Evolutionary conservation across 805 yeast species (phyloP).

Genomic region (Cyberlindnera saturnus): DNA sequence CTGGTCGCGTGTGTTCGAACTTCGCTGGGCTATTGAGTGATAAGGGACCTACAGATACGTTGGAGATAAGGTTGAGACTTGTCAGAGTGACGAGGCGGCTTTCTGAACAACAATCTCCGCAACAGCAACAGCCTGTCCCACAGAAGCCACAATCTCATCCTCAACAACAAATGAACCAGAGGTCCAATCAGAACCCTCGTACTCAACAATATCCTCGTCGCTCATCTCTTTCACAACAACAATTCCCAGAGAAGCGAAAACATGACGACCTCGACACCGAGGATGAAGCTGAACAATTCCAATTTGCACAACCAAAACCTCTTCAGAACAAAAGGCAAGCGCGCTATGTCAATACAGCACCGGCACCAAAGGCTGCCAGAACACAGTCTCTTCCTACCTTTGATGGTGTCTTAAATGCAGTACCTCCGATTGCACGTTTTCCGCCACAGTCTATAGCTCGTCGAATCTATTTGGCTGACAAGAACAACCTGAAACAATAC

Average conservation of each 20-base stretch:
- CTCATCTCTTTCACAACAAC: conserved; percentile 5
- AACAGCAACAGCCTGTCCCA: conserved; percentile 5
- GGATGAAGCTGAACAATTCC: conserved; percentile 14
- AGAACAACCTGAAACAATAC: conserved; percentile 11
- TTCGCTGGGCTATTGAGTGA: conserved; percentile 37
- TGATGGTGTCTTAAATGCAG: conserved; percentile 11
- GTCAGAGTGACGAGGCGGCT: conserved; percentile 17
- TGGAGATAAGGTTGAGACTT: conserved; percentile 51
- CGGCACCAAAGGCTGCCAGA: conserved; percentile 41
- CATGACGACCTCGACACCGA: conserved; percentile 16
- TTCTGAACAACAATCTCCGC: conserved; percentile 7
- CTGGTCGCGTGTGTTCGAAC: conserved; percentile 52
- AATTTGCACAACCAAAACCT: conserved; percentile 14
- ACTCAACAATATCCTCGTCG: conserved; percentile 6
- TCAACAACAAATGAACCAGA: conserved; percentile 1
- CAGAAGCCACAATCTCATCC: conserved; percentile 3
- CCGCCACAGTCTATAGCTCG: conserved; percentile 24
- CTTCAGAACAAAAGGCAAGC: conserved; percentile 8
- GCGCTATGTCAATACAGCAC: conserved; percentile 35
- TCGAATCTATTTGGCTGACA: conserved; percentile 24
- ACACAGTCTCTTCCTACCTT: conserved; percentile 37
- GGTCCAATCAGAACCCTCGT: background rate
- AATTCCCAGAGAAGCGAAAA: conserved; percentile 7
- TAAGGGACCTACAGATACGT: conserved; percentile 39
- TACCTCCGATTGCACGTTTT: conserved; percentile 17